A percentile compares a stretch with the other conserved stretches of the same genome.
phyloP scores from a whole-genome alignment of 306 rosid genomes.

The Datisca glomerata region DNA sequence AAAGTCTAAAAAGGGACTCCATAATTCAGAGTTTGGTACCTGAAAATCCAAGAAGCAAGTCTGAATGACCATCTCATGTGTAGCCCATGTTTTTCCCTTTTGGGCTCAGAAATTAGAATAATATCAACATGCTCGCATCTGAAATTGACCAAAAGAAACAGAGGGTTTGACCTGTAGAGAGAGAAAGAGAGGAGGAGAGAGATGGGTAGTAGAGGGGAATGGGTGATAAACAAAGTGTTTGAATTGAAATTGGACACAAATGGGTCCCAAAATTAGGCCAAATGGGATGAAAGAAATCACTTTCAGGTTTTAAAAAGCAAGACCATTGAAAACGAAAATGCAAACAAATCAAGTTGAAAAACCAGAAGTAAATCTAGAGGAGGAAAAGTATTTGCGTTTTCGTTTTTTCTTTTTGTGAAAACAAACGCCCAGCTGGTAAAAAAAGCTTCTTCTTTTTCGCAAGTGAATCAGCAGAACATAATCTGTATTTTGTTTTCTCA shows the following conservation, averaged over 20 bases:
- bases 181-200: no score
- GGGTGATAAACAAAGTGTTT: neutral
- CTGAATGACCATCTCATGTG: no score
- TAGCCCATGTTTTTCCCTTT: no score
- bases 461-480: no score
- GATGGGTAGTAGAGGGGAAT: neutral
- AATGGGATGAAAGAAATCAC: neutral
- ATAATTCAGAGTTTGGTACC: slow-evolving; percentile 27
- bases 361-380: neutral
- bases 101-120: neutral
- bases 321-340: neutral
- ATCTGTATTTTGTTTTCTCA: no score
- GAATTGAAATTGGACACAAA: neutral
- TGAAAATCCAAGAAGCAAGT: no score
- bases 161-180: neutral
- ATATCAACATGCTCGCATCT: neutral
- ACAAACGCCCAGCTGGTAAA: no score
- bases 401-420: no score
- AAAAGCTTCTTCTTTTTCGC: no score
- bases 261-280: neutral
- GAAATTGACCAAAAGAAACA: neutral
- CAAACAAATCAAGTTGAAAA: neutral
- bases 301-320: neutral
- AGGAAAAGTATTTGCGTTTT: no score
- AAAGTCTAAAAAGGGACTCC: slow-evolving; percentile 9